Conservation (phyloP, 495 filamentous ascomycete species). For the Letharia columbiana region DNA sequence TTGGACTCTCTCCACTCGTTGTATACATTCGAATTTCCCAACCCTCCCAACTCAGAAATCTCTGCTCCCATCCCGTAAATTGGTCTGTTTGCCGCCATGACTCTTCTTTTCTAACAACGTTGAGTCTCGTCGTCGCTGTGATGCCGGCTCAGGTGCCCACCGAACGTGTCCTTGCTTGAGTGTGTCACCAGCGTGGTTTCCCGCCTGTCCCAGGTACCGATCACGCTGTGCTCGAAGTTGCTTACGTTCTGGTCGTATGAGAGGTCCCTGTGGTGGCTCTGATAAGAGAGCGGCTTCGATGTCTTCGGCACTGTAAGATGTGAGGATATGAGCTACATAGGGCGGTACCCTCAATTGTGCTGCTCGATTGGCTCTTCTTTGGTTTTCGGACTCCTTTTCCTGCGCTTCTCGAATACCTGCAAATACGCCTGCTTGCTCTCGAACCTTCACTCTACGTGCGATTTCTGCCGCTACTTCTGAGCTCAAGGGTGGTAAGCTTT, state of each 20-base stretch:
- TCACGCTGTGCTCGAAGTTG: not conserved
- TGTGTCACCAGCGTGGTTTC: not conserved
- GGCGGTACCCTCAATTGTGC: not conserved
- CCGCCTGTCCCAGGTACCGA: not conserved
- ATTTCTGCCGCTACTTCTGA: not conserved
- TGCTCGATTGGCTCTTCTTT: constrained; percentile 1
- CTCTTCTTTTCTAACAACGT: not conserved
- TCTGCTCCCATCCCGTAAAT: not conserved
- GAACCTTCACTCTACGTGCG: not conserved
- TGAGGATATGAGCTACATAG: not conserved
- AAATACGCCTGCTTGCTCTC: not conserved
- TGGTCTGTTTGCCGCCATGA: not conserved
- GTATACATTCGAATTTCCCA: not conserved
- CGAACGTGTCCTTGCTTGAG: not conserved
- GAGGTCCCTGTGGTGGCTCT: not conserved
- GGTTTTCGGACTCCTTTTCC: not conserved
- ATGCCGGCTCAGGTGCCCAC: not conserved
- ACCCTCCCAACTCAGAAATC: not conserved
- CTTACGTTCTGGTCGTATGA: not conserved
- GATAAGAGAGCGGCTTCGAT: not conserved
- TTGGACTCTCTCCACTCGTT: not conserved
- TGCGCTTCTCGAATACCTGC: not conserved
- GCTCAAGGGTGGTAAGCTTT: not conserved
- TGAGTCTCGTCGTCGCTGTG: not conserved
- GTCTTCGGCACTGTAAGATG: not conserved